Percentiles rank a stretch among this genome's conserved stretches.
Evolutionary conservation across 2,329 filamentous ascomycete species (phyloP).

Genomic region (Arthrobotrys sphaeroides): DNA sequence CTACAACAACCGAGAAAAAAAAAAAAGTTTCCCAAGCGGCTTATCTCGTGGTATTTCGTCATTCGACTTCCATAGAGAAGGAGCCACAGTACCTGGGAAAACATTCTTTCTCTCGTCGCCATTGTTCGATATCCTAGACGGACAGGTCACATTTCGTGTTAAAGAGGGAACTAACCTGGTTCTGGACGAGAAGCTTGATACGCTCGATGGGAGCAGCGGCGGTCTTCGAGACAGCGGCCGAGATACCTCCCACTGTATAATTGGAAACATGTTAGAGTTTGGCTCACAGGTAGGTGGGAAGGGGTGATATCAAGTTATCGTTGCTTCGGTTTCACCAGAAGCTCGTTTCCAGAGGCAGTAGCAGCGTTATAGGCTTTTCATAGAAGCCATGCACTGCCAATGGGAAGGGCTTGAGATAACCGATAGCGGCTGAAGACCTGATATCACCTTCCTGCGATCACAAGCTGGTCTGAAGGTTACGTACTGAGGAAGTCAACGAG

Average conservation of each 20-base stretch:
- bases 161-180: conserved; percentile 78
- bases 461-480: conserved; percentile 15
- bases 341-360: conserved; percentile 8
- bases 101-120: background rate
- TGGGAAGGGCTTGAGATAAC: conserved; percentile 68
- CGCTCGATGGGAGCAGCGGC: conserved; percentile 99
- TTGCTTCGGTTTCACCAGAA: conserved; percentile 23
- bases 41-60: conserved; percentile 46
- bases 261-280: conserved; percentile 53
- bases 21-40: conserved; percentile 40
- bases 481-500: conserved; percentile 53
- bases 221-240: conserved; percentile 99
- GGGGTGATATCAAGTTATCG: background rate
- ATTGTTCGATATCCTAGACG: background rate
- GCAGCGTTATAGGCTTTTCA: conserved; percentile 60
- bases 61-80: conserved; percentile 14
- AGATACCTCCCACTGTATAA: conserved; percentile 95
- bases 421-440: conserved; percentile 24
- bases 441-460: conserved; percentile 8
- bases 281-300: conserved; percentile 55
- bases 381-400: conserved; percentile 99
- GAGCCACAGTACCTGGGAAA: background rate
- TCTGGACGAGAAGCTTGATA: conserved; percentile 99
- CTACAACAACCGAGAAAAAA: conserved; percentile 30
- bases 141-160: background rate